Evolutionary conservation across 345 rosid genomes (phyloP), one percentile per base, ranked within the genome.

Genomic region (Cardamine resedifolia): DNA sequence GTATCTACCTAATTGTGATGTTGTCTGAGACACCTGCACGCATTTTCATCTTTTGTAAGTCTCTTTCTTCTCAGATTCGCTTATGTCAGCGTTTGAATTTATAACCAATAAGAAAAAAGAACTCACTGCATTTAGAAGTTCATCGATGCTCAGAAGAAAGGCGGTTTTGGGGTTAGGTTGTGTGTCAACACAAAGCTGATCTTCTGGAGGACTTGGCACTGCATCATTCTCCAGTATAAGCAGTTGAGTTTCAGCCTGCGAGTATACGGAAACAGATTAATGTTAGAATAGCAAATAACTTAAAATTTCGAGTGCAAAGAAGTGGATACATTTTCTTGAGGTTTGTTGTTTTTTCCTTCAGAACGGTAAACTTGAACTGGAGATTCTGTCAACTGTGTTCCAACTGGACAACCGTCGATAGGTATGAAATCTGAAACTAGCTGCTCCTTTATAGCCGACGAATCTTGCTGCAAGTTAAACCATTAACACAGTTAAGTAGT

Each of bases 121-220:
- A 77, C 94, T 84, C 64, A 89, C 96, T 26, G 84, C 78, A 72
- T 62, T 70, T 48, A 87, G 76, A 81, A 87, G 87, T 69, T 87
- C 85, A 68, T 83, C 87, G 27, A 85, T 80, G 65, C 88, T 88
- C 27, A 85, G 62, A 67, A 89, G 87, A 53, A 64, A 73, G 2
- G 72, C 78, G 65, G 69, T 74, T 75, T 76, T 79, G 24, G 45
- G 31, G 6, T 39, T 64, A 49, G 76, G 78, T 66, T 43, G 73
- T 55, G 63, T 34, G 51, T 70, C 74, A 56, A 51, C 48, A 71
- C 79, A 67, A 48, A 70, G 59, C 72, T 83, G 89, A 14, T 81
- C 79, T 71, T 79, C 86, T 33, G 74, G 30, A 62, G 79, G 68
- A 77, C 47, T 57, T 4, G 79, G 76, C 34, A 48, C 51, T 73